Conservation (phyloP, 768 basidiomycete genomes). For the Suillus plorans region DNA sequence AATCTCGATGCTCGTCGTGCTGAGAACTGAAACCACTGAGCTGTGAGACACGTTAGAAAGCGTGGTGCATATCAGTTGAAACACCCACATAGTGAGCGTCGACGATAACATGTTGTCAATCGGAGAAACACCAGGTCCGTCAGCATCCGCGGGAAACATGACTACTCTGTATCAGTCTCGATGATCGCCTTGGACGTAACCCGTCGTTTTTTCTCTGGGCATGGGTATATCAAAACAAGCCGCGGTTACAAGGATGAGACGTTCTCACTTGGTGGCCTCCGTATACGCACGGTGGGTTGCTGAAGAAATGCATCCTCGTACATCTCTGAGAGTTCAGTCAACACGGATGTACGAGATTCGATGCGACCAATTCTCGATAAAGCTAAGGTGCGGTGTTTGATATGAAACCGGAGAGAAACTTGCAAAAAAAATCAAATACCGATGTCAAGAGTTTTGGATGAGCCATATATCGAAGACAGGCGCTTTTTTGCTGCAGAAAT, state of each 20-base stretch:
- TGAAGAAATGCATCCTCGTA: constrained; percentile 1
- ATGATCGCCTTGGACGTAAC: not conserved
- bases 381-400: not conserved
- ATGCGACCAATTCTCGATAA: not conserved
- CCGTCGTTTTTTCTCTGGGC: constrained; percentile 4
- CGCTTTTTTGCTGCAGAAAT: constrained; percentile 28
- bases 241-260: not conserved
- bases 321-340: not conserved
- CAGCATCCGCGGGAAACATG: not conserved
- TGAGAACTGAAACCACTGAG: not conserved
- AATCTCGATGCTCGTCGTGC: not conserved
- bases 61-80: not conserved
- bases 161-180: constrained; percentile 5
- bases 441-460: constrained; percentile 10
- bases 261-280: constrained; percentile 8
- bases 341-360: not conserved
- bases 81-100: not conserved
- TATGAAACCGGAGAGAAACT: not conserved
- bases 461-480: constrained; percentile 29
- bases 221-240: not conserved
- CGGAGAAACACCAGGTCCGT: not conserved
- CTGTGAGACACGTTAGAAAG: not conserved
- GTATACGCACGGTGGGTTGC: constrained; percentile 7
- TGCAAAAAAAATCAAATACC: not conserved
- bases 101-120: not conserved